A percentile compares a stretch with the other conserved stretches of the same genome.
Conservation (phyloP, 176 grass and related monocot species). For the Bolboschoenus planiculmis region DNA sequence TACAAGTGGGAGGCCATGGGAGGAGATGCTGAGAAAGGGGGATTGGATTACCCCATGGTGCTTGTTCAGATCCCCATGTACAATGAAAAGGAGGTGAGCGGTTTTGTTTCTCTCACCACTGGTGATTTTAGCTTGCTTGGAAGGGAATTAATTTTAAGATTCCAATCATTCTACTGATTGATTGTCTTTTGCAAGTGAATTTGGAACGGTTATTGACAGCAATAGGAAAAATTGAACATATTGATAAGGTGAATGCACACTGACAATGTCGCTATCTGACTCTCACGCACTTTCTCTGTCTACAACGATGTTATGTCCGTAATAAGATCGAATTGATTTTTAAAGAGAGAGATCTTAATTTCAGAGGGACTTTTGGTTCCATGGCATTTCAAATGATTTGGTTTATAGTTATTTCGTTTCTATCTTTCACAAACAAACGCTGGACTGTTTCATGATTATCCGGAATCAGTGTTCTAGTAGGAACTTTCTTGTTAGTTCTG, state of each 20-base stretch:
- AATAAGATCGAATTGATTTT: background rate
- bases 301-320: background rate
- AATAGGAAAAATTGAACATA: background rate
- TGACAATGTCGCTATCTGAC: background rate
- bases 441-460: background rate
- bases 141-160: background rate
- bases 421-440: background rate
- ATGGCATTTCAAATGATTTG: background rate
- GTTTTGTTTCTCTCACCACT: background rate
- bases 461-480: background rate
- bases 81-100: slow-evolving; percentile 71
- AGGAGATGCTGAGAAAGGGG: slow-evolving; percentile 23
- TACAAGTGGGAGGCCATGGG: slow-evolving; percentile 61
- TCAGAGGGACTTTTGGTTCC: background rate
- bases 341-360: background rate
- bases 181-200: background rate
- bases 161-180: slow-evolving; percentile 3
- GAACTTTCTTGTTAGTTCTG: background rate
- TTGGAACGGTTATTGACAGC: background rate
- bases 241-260: background rate
- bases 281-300: background rate
- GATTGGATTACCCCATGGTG: slow-evolving; percentile 47
- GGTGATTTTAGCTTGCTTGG: background rate
- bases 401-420: background rate
- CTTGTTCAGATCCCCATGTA: slow-evolving; percentile 96